phyloP scores from a whole-genome alignment of 1,284 basidiomycete species.

The Ceratobasidium sp. region DNA sequence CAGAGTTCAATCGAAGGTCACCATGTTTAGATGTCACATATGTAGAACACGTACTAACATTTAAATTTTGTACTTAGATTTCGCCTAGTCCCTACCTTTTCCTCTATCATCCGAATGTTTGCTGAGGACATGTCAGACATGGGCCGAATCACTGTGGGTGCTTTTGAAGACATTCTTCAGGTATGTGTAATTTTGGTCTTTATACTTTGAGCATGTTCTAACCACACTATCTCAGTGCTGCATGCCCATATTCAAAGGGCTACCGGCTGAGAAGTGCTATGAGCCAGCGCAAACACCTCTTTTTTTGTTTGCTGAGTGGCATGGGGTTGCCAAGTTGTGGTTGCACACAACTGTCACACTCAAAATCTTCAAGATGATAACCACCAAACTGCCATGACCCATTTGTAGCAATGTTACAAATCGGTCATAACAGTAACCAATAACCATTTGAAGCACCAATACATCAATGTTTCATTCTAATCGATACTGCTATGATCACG shows the following conservation, averaged over 20 bases:
- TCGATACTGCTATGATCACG: too few species aligned
- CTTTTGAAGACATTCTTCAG: constrained; percentile 49
- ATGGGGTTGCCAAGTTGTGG: constrained; percentile 53
- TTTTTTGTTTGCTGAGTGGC: constrained; percentile 51
- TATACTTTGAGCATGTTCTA: background rate
- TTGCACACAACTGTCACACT: constrained; percentile 53
- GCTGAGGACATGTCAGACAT: constrained; percentile 45
- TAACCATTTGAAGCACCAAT: too few species aligned
- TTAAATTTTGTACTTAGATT: constrained; percentile 49
- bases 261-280: constrained; percentile 50
- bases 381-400: too few species aligned
- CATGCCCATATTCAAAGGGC: constrained; percentile 53
- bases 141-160: constrained; percentile 47
- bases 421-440: too few species aligned
- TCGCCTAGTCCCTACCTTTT: constrained; percentile 48
- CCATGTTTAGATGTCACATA: too few species aligned
- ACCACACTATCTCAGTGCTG: constrained; percentile 49
- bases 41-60: too few species aligned
- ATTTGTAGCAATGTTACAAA: too few species aligned
- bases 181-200: background rate
- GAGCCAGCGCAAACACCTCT: constrained; percentile 49
- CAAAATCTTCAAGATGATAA: constrained; percentile 46
- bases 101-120: constrained; percentile 41
- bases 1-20: constrained; percentile 44
- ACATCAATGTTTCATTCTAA: too few species aligned